Evolutionary conservation across 2,329 filamentous ascomycete species (phyloP).

Genomic region (Pestalotiopsis sp.): DNA sequence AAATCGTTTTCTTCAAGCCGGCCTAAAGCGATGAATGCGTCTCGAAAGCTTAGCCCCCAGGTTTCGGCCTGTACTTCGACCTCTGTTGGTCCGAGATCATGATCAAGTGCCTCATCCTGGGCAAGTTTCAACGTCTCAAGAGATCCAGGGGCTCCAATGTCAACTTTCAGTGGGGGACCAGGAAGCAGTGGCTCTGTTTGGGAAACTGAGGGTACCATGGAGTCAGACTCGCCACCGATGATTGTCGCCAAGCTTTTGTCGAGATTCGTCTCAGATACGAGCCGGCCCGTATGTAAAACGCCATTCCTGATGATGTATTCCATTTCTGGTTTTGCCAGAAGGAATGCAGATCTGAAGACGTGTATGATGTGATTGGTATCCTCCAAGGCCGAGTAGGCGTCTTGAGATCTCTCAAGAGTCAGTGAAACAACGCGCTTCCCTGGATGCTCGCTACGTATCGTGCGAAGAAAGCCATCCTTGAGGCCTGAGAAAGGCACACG

Average conservation of each 20-base stretch:
- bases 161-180: neutral
- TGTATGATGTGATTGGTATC: neutral
- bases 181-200: neutral
- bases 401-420: constrained; percentile 15
- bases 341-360: neutral
- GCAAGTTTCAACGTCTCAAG: constrained; percentile 2
- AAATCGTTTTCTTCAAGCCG: neutral
- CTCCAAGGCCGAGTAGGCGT: neutral
- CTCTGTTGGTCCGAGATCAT: neutral
- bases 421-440: constrained; percentile 26
- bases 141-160: neutral
- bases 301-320: constrained; percentile 1
- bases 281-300: neutral
- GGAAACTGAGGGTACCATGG: neutral
- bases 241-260: neutral
- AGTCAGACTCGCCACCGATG: too few relatives aligned
- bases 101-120: neutral
- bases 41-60: constrained; percentile 1
- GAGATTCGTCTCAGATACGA: neutral
- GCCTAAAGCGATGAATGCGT: constrained; percentile 4
- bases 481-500: constrained; percentile 18
- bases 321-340: neutral
- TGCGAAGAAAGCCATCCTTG: constrained; percentile 28
- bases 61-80: constrained; percentile 3
- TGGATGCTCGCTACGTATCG: constrained; percentile 25